Evolutionary conservation across 148 eudicot species (phyloP), one percentile per base, ranked within the genome.

Genomic region (Rhododendron kiyosumense): DNA sequence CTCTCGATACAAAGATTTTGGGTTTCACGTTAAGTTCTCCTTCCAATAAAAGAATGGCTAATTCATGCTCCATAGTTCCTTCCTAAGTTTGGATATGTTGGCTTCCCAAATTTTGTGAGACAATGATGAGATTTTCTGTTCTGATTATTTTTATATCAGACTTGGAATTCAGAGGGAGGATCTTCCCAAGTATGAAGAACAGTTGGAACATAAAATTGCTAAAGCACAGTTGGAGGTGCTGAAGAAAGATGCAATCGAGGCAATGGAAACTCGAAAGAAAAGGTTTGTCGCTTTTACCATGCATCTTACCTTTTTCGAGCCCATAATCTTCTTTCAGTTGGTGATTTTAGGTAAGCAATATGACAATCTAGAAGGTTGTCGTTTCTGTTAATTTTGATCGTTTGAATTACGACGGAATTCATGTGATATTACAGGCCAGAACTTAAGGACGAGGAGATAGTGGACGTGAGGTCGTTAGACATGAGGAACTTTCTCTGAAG

Each of bases 221-320:
- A 97, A 94, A 89, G 96, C 95, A 73, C 96, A 97, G 71, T 85
- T 97, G 83, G 95, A 93, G 88, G 93, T 90, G 93, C 92, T 97
- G 90, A 93, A 97, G 93, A 97, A 95, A 91, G 98, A 95, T 41
- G 87, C 92, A 54, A 65, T 90, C 17, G 98, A 97, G 82, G 98
- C 98, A 81, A 97, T 97, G 98, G 96, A 94, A 84, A 92, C 99
- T 84, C 98, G 95, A 89, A 91, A 89, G 89, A 97, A 97, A 86
- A 87, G 95, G 99, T 96, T 89, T 83, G 90, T 7, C 3, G 32
- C 71, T 61, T 7, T 75, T 43, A 9, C 13, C 49, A 46, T 46
- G 49, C 12, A 59, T 59, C 65, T 59, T 59, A 20, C 65, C 65
- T 59, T 59, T n/a, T 59, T 1, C 5, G 24, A 59, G 18, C 20